Percentiles rank a stretch among this genome's conserved stretches.
Evolutionary conservation across 169 alveolate species (phyloP).

Genomic region (Plasmodium relictum): DNA sequence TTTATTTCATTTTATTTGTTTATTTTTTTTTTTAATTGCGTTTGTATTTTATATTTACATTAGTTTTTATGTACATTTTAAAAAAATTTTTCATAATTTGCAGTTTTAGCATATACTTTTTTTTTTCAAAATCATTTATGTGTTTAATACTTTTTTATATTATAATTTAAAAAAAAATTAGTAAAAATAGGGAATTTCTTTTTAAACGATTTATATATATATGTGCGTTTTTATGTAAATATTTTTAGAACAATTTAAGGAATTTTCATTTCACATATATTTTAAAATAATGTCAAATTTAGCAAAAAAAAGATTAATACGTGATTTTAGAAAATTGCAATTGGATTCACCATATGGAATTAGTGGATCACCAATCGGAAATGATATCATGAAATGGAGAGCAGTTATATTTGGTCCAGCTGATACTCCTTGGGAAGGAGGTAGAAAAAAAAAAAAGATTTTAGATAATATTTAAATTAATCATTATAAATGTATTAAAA

Average conservation of each 20-base stretch:
- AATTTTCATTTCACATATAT: neutral
- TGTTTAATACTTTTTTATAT: neutral
- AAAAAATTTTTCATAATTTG: too few species aligned
- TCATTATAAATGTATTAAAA: too few species aligned
- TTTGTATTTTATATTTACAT: too few species aligned
- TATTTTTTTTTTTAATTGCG: too few species aligned
- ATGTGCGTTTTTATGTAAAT: neutral
- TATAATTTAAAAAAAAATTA: slow-evolving; percentile 1
- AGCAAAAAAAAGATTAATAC: slow-evolving; percentile 91
- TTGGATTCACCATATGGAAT: slow-evolving; percentile 94
- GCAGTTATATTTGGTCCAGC: slow-evolving; percentile 99
- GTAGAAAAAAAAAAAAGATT: slow-evolving; percentile 56
- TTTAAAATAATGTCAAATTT: slow-evolving; percentile 72
- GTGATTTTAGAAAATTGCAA: slow-evolving; percentile 94
- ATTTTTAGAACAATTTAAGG: neutral
- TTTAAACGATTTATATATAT: neutral
- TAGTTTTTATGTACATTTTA: too few species aligned
- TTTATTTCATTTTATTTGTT: too few species aligned
- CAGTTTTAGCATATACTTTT: too few species aligned
- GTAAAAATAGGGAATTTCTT: neutral
- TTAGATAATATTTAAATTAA: neutral
- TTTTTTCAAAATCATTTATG: neutral
- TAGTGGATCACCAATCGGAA: slow-evolving; percentile 96
- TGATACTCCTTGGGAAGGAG: slow-evolving; percentile 99
- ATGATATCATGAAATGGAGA: slow-evolving; percentile 96